Base-by-base conservation (phyloP, 108 stramenopile genomes). In the Epithemia pelagica region DNA sequence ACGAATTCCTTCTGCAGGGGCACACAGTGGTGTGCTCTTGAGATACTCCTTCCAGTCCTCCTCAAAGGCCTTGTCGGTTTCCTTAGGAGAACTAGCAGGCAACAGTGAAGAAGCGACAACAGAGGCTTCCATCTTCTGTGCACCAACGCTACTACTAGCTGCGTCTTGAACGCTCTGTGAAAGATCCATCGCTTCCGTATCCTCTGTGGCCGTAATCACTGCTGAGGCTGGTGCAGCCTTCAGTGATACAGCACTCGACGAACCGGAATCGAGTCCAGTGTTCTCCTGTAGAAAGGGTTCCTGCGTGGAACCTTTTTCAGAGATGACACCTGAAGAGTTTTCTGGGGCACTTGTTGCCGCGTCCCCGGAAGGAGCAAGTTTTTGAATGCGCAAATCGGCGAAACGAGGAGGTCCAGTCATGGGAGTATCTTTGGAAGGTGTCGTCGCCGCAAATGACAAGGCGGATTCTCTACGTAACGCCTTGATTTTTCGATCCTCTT, bases 11-110 rank as follows among this genome's bases (percentile, higher is more conserved):
- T 46, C 1, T 21, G 33, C 46, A 23, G 46, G 46, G 22, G 51
- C 64, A 52, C 64, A 64, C 18, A 31, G 64, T 20, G 64, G 64
- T 22, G 27, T 52, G 10, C n/a, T 22, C 15, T 64, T 28, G 46
- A 64, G 64, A 52, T 22, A 52, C 23, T 22, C 46, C 27, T 52
- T 25, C 64, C 64, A 64, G 5, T 7, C 56, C 3, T 46, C 37
- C 37, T 46, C 37, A 10, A 15, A 15, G 5, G 37, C 37, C 15
- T 46, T 15, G 5, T 46, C 37, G 37, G 15, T 15, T 5, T 46
- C 37, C 15, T 46, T 5, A 5, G 5, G 10, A 46, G 37, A 46
- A 15, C 37, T 46, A 15, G 37, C 37, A n/a, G n/a, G n/a, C n/a
- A n/a, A n/a, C n/a, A n/a, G n/a, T n/a, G n/a, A n/a, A 10, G 37